Conservation (phyloP, 768 basidiomycete genomes). For the Leccinum variicolor region DNA sequence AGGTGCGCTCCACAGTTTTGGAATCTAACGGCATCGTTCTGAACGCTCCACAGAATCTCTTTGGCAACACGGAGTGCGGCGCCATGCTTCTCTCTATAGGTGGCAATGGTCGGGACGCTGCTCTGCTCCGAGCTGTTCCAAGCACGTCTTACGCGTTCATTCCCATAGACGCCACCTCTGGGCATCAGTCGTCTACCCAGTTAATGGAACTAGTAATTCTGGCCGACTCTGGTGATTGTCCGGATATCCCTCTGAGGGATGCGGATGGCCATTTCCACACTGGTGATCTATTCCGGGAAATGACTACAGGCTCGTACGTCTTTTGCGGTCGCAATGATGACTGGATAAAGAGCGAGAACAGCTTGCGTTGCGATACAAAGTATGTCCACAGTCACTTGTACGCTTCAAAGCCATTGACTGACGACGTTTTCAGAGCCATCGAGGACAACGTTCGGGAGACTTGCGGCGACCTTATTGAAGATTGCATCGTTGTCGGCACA, state of each 20-base stretch:
- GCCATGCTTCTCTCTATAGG: slow-evolving; percentile 64
- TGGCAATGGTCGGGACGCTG: slow-evolving; percentile 47
- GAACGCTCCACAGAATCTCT: slow-evolving; percentile 54
- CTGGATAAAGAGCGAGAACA: slow-evolving; percentile 82
- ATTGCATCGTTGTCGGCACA: slow-evolving; percentile 75
- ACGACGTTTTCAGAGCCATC: slow-evolving; percentile 47
- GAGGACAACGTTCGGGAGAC: slow-evolving; percentile 71
- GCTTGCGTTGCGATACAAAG: slow-evolving; percentile 76
- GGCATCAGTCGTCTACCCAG: slow-evolving; percentile 52
- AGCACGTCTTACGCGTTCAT: slow-evolving; percentile 66
- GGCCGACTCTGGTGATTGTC: slow-evolving; percentile 66
- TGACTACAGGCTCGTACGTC: slow-evolving; percentile 52
- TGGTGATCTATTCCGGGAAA: slow-evolving; percentile 76
- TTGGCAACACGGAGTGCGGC: slow-evolving; percentile 80
- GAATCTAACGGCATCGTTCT: slow-evolving; percentile 16
- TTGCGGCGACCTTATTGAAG: slow-evolving; percentile 62
- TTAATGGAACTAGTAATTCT: slow-evolving; percentile 70
- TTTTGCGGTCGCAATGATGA: slow-evolving; percentile 77
- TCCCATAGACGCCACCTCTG: slow-evolving; percentile 46
- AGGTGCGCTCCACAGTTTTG: slow-evolving; percentile 40
- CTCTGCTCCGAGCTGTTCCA: slow-evolving; percentile 54
- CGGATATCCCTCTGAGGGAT: slow-evolving; percentile 52
- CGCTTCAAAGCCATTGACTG: slow-evolving; percentile 2
- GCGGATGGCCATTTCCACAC: slow-evolving; percentile 75
- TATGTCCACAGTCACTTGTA: slow-evolving; percentile 24